Evolutionary conservation across 345 rosid species (phyloP).

Genomic region (Microthlaspi erraticum): DNA sequence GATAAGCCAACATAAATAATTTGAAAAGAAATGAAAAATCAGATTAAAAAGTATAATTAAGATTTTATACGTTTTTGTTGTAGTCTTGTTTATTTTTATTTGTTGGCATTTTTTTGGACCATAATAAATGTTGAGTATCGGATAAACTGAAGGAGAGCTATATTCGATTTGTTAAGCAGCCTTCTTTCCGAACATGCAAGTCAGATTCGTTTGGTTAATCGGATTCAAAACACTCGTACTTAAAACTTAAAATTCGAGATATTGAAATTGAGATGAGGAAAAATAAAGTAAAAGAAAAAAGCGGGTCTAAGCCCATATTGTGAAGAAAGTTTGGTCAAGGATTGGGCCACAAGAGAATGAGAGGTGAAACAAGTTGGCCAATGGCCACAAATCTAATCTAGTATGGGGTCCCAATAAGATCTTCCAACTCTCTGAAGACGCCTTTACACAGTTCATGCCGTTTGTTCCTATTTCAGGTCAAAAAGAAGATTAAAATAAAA

Average conservation of each 20-base stretch:
- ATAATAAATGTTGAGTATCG: neutral
- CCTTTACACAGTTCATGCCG: slow-evolving; percentile 14
- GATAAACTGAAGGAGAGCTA: neutral
- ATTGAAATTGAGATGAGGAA: neutral
- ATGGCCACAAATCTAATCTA: slow-evolving; percentile 31
- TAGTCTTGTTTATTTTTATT: neutral
- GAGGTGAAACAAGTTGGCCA: slow-evolving; percentile 40
- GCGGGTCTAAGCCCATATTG: slow-evolving; percentile 33
- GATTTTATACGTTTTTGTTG: no score
- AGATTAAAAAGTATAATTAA: neutral
- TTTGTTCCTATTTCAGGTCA: neutral
- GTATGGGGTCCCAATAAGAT: slow-evolving; percentile 32
- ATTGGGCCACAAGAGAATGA: slow-evolving; percentile 40
- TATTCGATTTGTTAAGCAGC: neutral
- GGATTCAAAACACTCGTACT: neutral
- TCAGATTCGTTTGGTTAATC: neutral
- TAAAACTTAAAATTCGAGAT: neutral
- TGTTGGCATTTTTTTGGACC: neutral
- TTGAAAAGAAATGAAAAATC: neutral
- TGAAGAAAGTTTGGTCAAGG: slow-evolving; percentile 28
- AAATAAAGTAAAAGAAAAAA: slow-evolving; percentile 4
- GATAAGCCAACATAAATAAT: neutral
- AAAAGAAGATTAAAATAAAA: slow-evolving; percentile 19
- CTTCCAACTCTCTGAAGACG: slow-evolving; percentile 22
- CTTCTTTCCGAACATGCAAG: neutral